phyloP scores from a whole-genome alignment of 257 asterid genomes.

The Solanum chilense region DNA sequence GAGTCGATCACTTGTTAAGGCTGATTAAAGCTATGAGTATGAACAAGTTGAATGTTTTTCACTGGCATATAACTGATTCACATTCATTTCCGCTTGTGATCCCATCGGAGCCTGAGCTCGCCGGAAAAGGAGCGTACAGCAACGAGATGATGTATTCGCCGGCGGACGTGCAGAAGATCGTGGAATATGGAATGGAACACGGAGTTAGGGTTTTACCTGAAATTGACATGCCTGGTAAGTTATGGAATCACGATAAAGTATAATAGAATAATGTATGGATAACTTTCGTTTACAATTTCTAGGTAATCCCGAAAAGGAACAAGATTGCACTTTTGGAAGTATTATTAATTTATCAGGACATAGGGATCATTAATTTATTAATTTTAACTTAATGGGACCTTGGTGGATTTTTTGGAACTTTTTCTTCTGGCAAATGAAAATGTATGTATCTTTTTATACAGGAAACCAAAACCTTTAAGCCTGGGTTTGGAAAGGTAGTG shows the following conservation, averaged over 20 bases:
- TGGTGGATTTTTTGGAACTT: not conserved
- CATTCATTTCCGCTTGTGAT: constrained; percentile 78
- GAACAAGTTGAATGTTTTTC: constrained; percentile 88
- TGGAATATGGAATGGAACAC: constrained; percentile 58
- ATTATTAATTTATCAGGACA: not conserved
- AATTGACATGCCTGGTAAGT: constrained; percentile 94
- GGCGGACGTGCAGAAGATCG: constrained; percentile 55
- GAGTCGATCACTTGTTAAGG: constrained; percentile 48
- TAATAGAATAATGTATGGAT: not conserved
- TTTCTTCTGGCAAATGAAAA: not conserved
- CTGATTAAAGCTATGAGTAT: constrained; percentile 68
- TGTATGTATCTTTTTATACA: not conserved
- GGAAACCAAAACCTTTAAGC: too few relatives aligned
- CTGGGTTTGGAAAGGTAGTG: too few relatives aligned
- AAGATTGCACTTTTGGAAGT: not conserved
- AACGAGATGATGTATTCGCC: constrained; percentile 60
- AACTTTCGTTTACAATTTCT: not conserved
- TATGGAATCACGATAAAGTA: not conserved
- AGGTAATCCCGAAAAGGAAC: not conserved
- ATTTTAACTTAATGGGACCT: not conserved
- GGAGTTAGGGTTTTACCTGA: constrained; percentile 91
- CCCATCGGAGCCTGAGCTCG: constrained; percentile 69
- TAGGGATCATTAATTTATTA: not conserved
- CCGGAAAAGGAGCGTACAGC: constrained; percentile 67
- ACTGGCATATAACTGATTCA: constrained; percentile 93